These are phyloP conservation scores for Sporothrix brunneoviolacea DNA, from an alignment of 2,329 filamentous ascomycete genomes.

Conservation along the genomic window DNA sequence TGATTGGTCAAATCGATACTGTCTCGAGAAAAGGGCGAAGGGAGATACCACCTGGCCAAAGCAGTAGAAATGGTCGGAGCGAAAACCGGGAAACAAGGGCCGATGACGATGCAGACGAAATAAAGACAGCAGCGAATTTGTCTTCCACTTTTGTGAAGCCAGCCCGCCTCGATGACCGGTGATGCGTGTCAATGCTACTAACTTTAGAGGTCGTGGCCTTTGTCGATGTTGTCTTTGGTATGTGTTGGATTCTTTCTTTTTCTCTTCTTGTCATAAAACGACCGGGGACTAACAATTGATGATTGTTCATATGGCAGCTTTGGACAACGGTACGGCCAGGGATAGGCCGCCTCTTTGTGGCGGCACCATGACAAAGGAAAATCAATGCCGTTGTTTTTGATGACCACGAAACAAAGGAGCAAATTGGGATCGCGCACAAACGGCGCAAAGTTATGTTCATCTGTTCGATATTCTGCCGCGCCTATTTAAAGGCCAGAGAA, in stretches of 20 bases:
- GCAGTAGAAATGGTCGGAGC: background rate
- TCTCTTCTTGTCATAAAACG: background rate
- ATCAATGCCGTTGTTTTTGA: no score
- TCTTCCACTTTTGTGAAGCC: background rate
- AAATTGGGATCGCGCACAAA: no score
- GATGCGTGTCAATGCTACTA: no score
- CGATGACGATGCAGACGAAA: slow-evolving; percentile 1
- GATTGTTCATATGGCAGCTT: background rate
- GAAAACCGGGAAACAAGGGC: no score
- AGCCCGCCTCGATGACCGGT: no score
- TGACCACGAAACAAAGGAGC: slow-evolving; percentile 2
- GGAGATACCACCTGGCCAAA: no score
- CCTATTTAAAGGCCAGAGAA: no score
- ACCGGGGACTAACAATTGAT: background rate
- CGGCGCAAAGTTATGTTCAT: no score
- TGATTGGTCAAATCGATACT: background rate
- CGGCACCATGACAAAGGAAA: no score
- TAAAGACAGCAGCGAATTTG: background rate
- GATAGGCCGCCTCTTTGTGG: background rate
- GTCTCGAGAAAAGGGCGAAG: background rate
- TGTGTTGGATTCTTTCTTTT: background rate
- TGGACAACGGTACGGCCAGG: background rate
- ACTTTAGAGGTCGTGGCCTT: no score
- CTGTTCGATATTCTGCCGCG: no score
- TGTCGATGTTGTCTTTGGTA: background rate